Conservation (phyloP, 768 basidiomycete species). For the Wakefieldia striispora region DNA sequence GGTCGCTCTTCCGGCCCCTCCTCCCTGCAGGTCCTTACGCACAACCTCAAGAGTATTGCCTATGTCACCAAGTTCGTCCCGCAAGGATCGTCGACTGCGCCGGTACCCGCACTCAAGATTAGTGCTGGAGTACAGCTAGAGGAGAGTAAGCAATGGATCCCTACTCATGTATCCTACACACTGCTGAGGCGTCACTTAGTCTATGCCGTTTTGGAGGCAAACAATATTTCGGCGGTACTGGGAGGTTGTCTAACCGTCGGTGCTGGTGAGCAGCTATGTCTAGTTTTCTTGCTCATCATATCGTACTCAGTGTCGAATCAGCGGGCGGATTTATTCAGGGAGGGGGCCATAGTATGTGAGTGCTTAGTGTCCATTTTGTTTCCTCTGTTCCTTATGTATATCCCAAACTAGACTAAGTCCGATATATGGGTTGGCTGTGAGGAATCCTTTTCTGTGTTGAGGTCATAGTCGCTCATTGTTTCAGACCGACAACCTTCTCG, state of each 20-base stretch:
- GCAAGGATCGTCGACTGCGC: conserved; percentile 10
- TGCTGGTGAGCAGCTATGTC: conserved; percentile 3
- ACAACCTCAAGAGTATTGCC: conserved; percentile 4
- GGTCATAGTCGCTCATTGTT: neutral
- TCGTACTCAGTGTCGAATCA: neutral
- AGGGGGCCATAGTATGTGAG: conserved; percentile 41
- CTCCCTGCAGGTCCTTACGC: conserved; percentile 19
- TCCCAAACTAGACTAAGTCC: conserved; percentile 11
- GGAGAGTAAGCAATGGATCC: no score
- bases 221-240: conserved; percentile 13
- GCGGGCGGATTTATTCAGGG: conserved; percentile 47
- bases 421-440: conserved; percentile 12
- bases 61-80: conserved; percentile 16
- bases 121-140: conserved; percentile 14
- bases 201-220: conserved; percentile 5
- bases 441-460: neutral
- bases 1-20: conserved; percentile 18
- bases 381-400: neutral
- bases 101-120: conserved; percentile 11
- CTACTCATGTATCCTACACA: neutral
- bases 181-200: no score
- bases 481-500: conserved; percentile 46
- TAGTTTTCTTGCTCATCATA: no score
- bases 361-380: neutral
- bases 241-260: conserved; percentile 20